Percentiles rank a stretch among this genome's conserved stretches.
Conservation (phyloP, 2,329 filamentous ascomycete genomes). For the Paecilomyces variotii region DNA sequence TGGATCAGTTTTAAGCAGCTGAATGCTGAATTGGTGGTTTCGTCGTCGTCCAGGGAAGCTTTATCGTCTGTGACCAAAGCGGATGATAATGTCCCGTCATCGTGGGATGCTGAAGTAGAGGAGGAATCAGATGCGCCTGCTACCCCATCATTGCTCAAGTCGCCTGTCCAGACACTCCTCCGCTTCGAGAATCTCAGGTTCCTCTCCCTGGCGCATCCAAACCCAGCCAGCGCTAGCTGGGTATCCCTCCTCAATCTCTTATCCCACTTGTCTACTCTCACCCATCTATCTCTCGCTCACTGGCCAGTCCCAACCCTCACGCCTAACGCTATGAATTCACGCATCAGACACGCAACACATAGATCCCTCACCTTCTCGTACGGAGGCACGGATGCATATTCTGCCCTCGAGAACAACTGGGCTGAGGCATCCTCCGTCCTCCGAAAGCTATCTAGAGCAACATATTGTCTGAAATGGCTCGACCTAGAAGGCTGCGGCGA, state of each 20-base stretch:
- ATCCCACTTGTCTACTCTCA: constrained; percentile 47
- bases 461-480: constrained; percentile 54
- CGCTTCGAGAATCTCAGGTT: constrained; percentile 48
- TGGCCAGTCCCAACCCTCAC: constrained; percentile 55
- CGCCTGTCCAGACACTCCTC: constrained; percentile 18
- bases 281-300: constrained; percentile 54
- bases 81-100: constrained; percentile 21
- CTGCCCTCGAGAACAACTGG: constrained; percentile 46
- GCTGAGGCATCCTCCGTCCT: constrained; percentile 50
- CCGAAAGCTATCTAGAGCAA: constrained; percentile 46
- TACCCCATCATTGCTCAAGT: constrained; percentile 9
- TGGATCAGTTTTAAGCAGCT: constrained; percentile 44
- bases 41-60: constrained; percentile 6
- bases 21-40: constrained; percentile 32
- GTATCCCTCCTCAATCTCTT: constrained; percentile 46
- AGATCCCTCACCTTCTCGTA: constrained; percentile 38
- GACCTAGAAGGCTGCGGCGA: constrained; percentile 52
- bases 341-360: constrained; percentile 30
- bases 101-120: constrained; percentile 32
- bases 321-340: constrained; percentile 41
- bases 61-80: constrained; percentile 1
- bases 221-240: constrained; percentile 43
- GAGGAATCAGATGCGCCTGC: constrained; percentile 4
- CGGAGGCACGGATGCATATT: constrained; percentile 47
- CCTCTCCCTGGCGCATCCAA: constrained; percentile 49